Evolutionary conservation across 345 rosid genomes (phyloP), one percentile per base, ranked within the genome.

Genomic region (Aquilaria sinensis): DNA sequence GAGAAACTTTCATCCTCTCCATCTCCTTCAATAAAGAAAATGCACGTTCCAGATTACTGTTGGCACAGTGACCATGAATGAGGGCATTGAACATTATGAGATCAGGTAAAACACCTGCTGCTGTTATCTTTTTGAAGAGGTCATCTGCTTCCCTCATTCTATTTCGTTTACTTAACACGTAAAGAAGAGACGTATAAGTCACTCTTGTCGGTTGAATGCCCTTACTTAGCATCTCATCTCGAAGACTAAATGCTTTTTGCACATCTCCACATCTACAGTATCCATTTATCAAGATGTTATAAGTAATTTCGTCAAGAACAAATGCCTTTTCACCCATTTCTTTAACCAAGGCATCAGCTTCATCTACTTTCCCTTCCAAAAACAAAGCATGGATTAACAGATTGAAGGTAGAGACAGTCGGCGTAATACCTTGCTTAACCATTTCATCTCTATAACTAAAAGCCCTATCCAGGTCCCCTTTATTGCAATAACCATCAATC

Each of bases 251-350:
- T 2, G 98, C 97, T 74, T 82, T 85, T 69, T 75, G 76, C 15
- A 75, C 80, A 81, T 88, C 73, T 52, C 94, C 86, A 49, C 90
- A 72, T 65, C 87, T 83, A 66, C 92, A 81, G 62, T 83, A 85
- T 23, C 95, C 99, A 68, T 90, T 94, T 47, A 90, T 83, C 67
- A 94, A 74, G 63, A 90, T 88, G 78, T 90, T 90, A 74, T 83
- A 90, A 0, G 97, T 86, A 51, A 90, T 75, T 59, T 84, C 69
- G 82, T 90, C 95, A 29, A 86, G 66, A 51, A 56, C 67, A 10
- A 86, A 41, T 52, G 95, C 92, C 48, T 77, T 78, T 12, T 78
- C 85, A 67, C 53, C 70, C 87, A 93, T 84, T 56, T 90, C 96
- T 53, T 72, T 81, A 48, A 86, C 57, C 85, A 90, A 65, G 12